phyloP scores from a whole-genome alignment of 495 filamentous ascomycete species.

The Chaetomium tenue region DNA sequence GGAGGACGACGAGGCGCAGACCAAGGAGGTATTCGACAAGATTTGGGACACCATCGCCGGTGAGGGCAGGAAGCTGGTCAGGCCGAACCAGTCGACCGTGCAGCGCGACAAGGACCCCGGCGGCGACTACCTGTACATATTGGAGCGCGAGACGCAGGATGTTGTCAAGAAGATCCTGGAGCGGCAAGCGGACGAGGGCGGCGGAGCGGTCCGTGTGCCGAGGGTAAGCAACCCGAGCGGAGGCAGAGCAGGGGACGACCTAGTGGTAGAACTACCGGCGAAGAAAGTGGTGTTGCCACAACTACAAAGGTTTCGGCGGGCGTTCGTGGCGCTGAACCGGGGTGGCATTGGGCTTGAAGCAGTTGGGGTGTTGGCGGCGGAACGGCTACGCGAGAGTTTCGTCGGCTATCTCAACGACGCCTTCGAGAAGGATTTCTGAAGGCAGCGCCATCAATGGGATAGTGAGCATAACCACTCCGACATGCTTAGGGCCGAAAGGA shows the following conservation, averaged over 20 bases:
- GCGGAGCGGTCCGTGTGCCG: slow-evolving; percentile 47
- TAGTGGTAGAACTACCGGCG: slow-evolving; percentile 57
- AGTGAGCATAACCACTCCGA: too few relatives aligned
- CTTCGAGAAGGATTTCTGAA: slow-evolving; percentile 52
- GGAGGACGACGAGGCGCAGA: slow-evolving; percentile 62
- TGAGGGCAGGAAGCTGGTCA: slow-evolving; percentile 57
- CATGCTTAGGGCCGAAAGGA: too few relatives aligned
- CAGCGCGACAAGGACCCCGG: slow-evolving; percentile 60
- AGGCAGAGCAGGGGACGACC: slow-evolving; percentile 33
- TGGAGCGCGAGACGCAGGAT: slow-evolving; percentile 82
- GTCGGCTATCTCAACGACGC: slow-evolving; percentile 71
- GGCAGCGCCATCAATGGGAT: background rate
- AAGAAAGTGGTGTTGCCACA: slow-evolving; percentile 66
- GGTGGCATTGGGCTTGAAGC: slow-evolving; percentile 51
- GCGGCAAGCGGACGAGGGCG: slow-evolving; percentile 65
- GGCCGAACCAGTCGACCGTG: slow-evolving; percentile 79
- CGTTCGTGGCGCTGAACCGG: slow-evolving; percentile 79
- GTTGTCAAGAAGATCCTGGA: slow-evolving; percentile 72
- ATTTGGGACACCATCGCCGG: slow-evolving; percentile 81
- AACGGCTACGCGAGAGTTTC: slow-evolving; percentile 64
- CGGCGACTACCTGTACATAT: slow-evolving; percentile 76
- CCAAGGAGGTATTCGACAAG: slow-evolving; percentile 39
- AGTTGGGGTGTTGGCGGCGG: slow-evolving; percentile 47
- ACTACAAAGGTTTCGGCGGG: slow-evolving; percentile 77
- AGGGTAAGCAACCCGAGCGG: slow-evolving; percentile 33